Evolutionary conservation across 2,329 filamentous ascomycete species (phyloP).

Genomic region (Neoascochyta sp.): DNA sequence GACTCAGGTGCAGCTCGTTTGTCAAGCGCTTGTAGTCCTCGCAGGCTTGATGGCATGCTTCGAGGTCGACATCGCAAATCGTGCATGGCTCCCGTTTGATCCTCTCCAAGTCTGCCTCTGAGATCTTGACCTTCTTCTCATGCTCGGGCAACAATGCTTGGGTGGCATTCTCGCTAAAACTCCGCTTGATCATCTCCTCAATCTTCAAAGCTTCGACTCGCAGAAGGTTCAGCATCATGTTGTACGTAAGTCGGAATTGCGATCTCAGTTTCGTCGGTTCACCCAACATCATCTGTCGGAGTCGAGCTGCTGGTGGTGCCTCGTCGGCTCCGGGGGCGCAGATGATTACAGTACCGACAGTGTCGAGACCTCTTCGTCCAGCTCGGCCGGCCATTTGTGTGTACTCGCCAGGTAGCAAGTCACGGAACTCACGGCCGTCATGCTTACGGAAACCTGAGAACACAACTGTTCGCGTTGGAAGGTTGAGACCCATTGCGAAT

Average conservation of each 20-base stretch:
- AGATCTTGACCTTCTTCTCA: constrained; percentile 88
- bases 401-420: constrained; percentile 90
- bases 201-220: constrained; percentile 96
- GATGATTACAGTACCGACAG: constrained; percentile 90
- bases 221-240: constrained; percentile 96
- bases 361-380: constrained; percentile 86
- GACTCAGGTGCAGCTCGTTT: constrained; percentile 69
- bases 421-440: constrained; percentile 86
- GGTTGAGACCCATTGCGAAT: constrained; percentile 95
- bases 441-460: constrained; percentile 98
- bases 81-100: constrained; percentile 81
- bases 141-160: constrained; percentile 92
- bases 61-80: constrained; percentile 76
- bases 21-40: constrained; percentile 80
- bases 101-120: constrained; percentile 86
- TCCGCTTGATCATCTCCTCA: constrained; percentile 99
- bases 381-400: constrained; percentile 98
- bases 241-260: constrained; percentile 96
- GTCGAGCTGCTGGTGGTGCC: constrained; percentile 75
- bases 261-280: constrained; percentile 93
- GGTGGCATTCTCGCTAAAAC: constrained; percentile 96
- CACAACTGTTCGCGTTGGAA: constrained; percentile 92
- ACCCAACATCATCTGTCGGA: constrained; percentile 92
- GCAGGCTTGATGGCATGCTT: constrained; percentile 74
- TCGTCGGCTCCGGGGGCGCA: constrained; percentile 78